phyloP scores from a whole-genome alignment of 805 yeast genomes.

The Saccharomycopsis fibuligera region DNA sequence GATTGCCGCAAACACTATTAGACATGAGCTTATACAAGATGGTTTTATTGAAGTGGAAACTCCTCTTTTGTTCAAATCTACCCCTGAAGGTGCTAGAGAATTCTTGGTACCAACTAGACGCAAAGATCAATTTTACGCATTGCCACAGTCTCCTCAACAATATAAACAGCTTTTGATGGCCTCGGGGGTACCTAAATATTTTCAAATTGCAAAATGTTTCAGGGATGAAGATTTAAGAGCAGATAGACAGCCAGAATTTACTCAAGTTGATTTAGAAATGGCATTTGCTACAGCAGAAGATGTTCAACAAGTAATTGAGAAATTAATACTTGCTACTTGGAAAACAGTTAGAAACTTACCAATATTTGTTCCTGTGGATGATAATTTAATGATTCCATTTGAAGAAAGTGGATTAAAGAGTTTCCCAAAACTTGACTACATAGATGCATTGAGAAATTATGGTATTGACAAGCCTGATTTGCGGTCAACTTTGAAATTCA shows the following conservation, averaged over 20 bases:
- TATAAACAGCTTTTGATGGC: conserved; percentile 94
- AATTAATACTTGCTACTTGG: conserved; percentile 54
- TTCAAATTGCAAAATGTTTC: conserved; percentile 89
- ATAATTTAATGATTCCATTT: conserved; percentile 5
- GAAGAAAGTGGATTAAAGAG: conserved; percentile 1
- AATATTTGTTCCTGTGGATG: conserved; percentile 30
- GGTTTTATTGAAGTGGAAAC: conserved; percentile 84
- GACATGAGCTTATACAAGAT: conserved; percentile 37
- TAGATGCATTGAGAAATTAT: conserved; percentile 60
- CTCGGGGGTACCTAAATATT: conserved; percentile 80
- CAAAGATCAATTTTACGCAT: conserved; percentile 60
- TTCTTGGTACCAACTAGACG: conserved; percentile 87
- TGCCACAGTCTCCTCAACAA: conserved; percentile 98
- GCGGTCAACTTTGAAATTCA: conserved; percentile 51
- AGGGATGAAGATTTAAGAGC: conserved; percentile 93
- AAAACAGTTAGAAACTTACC: conserved; percentile 35
- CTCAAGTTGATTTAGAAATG: conserved; percentile 96
- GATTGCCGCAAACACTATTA: conserved; percentile 40
- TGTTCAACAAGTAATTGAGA: conserved; percentile 60
- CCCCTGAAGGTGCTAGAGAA: conserved; percentile 98
- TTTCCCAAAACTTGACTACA: conserved; percentile 50
- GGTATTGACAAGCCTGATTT: conserved; percentile 97
- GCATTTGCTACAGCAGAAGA: conserved; percentile 65
- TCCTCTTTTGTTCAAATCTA: conserved; percentile 86
- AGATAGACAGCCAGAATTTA: conserved; percentile 96